Evolutionary conservation across 139 green algal genomes (phyloP), one percentile per base, ranked within the genome.

Genomic region (Picochlorum sp.): DNA sequence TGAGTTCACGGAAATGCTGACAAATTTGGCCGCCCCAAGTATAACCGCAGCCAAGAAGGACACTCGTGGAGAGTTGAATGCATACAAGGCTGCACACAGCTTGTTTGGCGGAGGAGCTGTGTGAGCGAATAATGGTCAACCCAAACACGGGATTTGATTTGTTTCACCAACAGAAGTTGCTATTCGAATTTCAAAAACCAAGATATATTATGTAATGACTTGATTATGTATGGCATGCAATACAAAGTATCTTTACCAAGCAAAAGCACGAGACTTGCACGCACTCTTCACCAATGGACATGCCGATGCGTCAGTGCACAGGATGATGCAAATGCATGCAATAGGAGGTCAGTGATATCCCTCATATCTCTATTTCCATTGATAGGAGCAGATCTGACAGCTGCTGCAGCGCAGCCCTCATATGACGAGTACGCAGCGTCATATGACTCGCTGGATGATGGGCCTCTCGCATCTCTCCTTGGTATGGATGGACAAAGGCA

Each of bases 1-100:
- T 20, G 86, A 93, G 77, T 91, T 94, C 66, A 81, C 73, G 49
- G 56, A 37, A 49, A 85, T 91, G 77, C 87, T 91, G 79, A 34
- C 45, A 24, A 44, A 5, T 8, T 13, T 24, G 13, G 28, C 54
- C 14, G 14, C 28, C 31, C 28, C 8, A 21, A 20, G 4, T 13
- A 30, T 21, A 37, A 30, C 57, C 2, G 9, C 4, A 28, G 4
- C 30, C 24, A 49, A 7, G 37, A 45, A n/a, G n/a, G 47, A 37
- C 28, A 62, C 38, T n/a, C 54, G 68, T 10, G 68, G 68, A 30
- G 45, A 56, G 3, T 24, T 75, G 21, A 75, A 70, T n/a, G n/a
- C 68, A 2, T 75, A 75, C 60, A 74, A 74, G 47, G 67, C 67
- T 4, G 45, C 57, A 24, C 57, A 69, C 20, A 60, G 37, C 20